Percentiles rank a stretch among this genome's conserved stretches.
Evolutionary conservation across 352 stramenopile species (phyloP).

Genomic region (Globisporangium heterothallicum): DNA sequence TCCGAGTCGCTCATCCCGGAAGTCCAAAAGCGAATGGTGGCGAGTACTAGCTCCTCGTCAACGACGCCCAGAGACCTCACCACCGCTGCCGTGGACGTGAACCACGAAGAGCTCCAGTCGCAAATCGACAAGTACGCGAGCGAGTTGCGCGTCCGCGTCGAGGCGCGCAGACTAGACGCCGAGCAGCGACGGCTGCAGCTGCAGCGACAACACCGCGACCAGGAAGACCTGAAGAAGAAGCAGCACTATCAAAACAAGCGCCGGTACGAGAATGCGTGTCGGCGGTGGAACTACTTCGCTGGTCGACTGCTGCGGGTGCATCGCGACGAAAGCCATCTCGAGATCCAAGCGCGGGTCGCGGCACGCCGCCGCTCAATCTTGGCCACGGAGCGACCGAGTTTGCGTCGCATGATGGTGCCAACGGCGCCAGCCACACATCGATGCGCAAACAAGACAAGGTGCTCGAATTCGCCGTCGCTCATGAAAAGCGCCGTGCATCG

Average conservation of each 20-base stretch:
- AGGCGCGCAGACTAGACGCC: slow-evolving; percentile 26
- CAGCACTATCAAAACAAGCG: slow-evolving; percentile 30
- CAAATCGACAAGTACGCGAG: slow-evolving; percentile 41
- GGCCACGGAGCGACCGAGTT: no score
- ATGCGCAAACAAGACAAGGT: not conserved
- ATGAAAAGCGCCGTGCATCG: slow-evolving; percentile 17
- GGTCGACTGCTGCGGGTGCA: slow-evolving; percentile 20
- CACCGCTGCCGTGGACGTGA: slow-evolving; percentile 20
- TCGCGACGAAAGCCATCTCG: slow-evolving; percentile 8
- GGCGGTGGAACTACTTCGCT: slow-evolving; percentile 33
- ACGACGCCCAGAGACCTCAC: slow-evolving; percentile 2
- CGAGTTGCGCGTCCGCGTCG: slow-evolving; percentile 29
- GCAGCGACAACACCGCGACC: slow-evolving; percentile 29
- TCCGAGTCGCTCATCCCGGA: slow-evolving; percentile 33
- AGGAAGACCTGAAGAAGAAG: slow-evolving; percentile 35
- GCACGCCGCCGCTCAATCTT: not conserved
- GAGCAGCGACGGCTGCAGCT: slow-evolving; percentile 27
- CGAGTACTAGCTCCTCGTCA: slow-evolving; percentile 1
- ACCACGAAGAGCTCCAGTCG: slow-evolving; percentile 27
- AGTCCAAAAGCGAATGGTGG: slow-evolving; percentile 22
- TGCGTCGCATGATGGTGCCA: not conserved
- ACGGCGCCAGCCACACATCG: not conserved
- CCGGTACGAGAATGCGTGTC: slow-evolving; percentile 23
- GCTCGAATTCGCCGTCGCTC: slow-evolving; percentile 1
- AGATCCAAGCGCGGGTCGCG: slow-evolving; percentile 6